Base-by-base conservation (phyloP, 768 basidiomycete species). In the Asterophora parasitica region DNA sequence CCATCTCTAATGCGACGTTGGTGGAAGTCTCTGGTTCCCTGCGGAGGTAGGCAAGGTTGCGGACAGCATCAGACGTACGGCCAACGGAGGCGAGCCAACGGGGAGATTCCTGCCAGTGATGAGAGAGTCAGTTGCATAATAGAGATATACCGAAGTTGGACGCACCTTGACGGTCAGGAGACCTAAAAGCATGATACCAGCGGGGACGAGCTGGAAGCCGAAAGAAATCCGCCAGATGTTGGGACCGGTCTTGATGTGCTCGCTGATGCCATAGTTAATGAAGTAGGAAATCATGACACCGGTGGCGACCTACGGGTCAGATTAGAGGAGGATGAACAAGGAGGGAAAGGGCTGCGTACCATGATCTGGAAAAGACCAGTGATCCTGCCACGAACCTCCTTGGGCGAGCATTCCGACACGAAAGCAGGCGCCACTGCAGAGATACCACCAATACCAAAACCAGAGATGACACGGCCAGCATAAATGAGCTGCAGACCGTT, bases 211-310 rank as follows among this genome's bases (percentile, higher is more conserved):
- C 55, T 90, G 87, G 53, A 88, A 68, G 13, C 80, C 85, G 52
- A 88, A 85, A 0, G 85, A 83, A 47, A 88, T 78, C 42, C 78
- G 72, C 87, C 87, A 88, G 12, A 88, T 65, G 4, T 68, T 68
- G 2, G 69, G 61, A 13, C 76, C 74, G 3, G 65, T 59, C 4
- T 61, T 44, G 54, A 82, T 67, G 55, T 85, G 77, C 31, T 79
- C 54, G 20, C 76, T 72, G 40, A 86, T 75, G 6, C 83, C 86
- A 38, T 73, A 77, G 58, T 90, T 88, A 55, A 88, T 73, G 62
- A 87, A 89, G 64, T 89, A 90, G 0, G 84, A 87, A 49, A 92
- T 71, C 82, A 91, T 90, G 51, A 89, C 89, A 44, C 90, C 91
- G 42, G 80, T 71, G 17, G 88, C 86, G 16, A 88, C 72, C 72